These are phyloP conservation scores for Curvularia lunata DNA, from an alignment of 2,329 filamentous ascomycete genomes.

Conservation along the genomic window DNA sequence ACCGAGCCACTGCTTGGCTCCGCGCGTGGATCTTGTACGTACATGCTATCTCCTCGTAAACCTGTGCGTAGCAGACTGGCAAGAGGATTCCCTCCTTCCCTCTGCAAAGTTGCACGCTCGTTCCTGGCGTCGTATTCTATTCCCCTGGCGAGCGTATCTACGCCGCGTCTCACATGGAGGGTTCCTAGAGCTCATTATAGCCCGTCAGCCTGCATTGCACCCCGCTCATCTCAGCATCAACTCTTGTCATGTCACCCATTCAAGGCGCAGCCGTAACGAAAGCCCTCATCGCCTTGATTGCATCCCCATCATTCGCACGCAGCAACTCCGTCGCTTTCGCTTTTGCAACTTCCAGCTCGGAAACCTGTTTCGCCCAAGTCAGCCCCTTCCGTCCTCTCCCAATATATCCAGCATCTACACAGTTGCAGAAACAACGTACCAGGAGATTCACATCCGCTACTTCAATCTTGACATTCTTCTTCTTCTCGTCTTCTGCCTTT, in stretches of 20 bases:
- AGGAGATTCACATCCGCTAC: conserved; percentile 72
- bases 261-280: conserved; percentile 53
- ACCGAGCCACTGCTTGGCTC: neutral
- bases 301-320: conserved; percentile 73
- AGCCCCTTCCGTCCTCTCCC: too few relatives aligned
- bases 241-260: neutral
- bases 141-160: neutral
- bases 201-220: too few relatives aligned
- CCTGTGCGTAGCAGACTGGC: too few relatives aligned
- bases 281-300: conserved; percentile 69
- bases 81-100: too few relatives aligned
- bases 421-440: conserved; percentile 57
- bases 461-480: conserved; percentile 72
- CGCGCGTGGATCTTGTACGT: neutral
- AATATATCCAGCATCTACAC: too few relatives aligned
- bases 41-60: neutral
- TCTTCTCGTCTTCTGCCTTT: conserved; percentile 47
- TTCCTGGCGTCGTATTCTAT: neutral
- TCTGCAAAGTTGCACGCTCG: neutral
- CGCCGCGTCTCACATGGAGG: too few relatives aligned
- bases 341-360: conserved; percentile 75
- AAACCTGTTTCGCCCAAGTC: conserved; percentile 49
- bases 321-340: conserved; percentile 76
- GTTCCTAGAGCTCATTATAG: too few relatives aligned
- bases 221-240: neutral